Conservation (phyloP, 441 rosid species). For the Hura crepitans region DNA sequence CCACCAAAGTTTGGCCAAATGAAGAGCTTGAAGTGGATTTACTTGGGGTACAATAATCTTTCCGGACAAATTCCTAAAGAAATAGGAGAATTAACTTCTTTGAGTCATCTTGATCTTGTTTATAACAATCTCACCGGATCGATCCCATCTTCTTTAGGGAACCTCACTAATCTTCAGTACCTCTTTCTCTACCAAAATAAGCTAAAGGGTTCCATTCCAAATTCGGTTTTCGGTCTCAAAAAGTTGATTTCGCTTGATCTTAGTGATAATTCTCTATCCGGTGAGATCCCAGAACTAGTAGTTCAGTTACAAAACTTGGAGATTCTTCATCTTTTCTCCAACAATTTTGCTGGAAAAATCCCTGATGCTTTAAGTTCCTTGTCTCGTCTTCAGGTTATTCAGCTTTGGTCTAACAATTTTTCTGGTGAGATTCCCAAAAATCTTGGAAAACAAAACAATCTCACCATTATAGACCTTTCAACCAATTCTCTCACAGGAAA, state of each 20-base stretch:
- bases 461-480: slow-evolving; percentile 76
- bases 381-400: slow-evolving; percentile 75
- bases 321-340: slow-evolving; percentile 83
- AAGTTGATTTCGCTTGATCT: slow-evolving; percentile 68
- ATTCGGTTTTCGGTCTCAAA: slow-evolving; percentile 44
- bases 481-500: slow-evolving; percentile 65
- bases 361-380: slow-evolving; percentile 52
- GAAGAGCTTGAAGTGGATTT: slow-evolving; percentile 67
- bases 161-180: slow-evolving; percentile 52
- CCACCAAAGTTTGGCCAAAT: slow-evolving; percentile 46
- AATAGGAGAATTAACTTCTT: slow-evolving; percentile 46
- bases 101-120: slow-evolving; percentile 81
- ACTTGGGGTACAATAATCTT: slow-evolving; percentile 80
- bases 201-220: slow-evolving; percentile 57
- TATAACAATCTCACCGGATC: slow-evolving; percentile 73
- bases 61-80: slow-evolving; percentile 67
- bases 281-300: slow-evolving; percentile 62
- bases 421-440: slow-evolving; percentile 57
- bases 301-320: slow-evolving; percentile 53
- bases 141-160: slow-evolving; percentile 63
- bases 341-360: slow-evolving; percentile 58
- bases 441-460: slow-evolving; percentile 61
- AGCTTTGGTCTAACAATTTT: slow-evolving; percentile 73
- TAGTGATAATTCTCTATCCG: slow-evolving; percentile 65
- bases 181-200: slow-evolving; percentile 77